A percentile compares a stretch with the other conserved stretches of the same genome.
phyloP scores from a whole-genome alignment of 2,329 filamentous ascomycete species.

The Raffaelea arxii region DNA sequence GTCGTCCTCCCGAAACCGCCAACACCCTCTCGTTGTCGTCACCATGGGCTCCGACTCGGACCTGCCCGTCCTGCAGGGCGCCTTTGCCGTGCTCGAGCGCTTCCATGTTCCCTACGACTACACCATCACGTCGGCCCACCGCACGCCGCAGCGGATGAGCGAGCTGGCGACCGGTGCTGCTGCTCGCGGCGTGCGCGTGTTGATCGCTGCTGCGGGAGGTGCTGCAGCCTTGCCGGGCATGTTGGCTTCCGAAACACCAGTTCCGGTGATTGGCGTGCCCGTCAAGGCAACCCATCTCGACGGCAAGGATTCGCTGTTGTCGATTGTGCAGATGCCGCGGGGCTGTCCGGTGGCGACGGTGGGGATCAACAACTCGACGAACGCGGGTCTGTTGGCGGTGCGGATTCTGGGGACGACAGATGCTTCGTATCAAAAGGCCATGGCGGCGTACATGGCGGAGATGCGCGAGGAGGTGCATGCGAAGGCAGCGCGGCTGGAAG shows the following conservation, averaged over 20 bases:
- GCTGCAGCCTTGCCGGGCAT: constrained; percentile 69
- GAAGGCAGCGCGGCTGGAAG: constrained; percentile 47
- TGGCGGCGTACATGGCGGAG: constrained; percentile 49
- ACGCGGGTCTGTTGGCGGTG: constrained; percentile 34
- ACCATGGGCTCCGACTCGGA: constrained; percentile 83
- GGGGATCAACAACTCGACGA: constrained; percentile 71
- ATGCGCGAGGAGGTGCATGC: constrained; percentile 52
- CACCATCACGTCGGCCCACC: constrained; percentile 71
- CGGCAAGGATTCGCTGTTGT: constrained; percentile 60
- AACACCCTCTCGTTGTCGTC: constrained; percentile 55
- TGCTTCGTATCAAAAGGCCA: constrained; percentile 37
- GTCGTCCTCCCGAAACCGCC: constrained; percentile 15
- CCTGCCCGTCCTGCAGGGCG: constrained; percentile 55
- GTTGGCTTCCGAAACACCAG: constrained; percentile 57
- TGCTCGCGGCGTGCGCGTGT: constrained; percentile 56
- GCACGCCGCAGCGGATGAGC: constrained; percentile 62
- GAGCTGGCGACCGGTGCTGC: constrained; percentile 55
- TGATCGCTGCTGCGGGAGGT: constrained; percentile 68
- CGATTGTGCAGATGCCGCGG: constrained; percentile 67
- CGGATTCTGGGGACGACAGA: constrained; percentile 23
- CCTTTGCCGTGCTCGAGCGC: constrained; percentile 55
- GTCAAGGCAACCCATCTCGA: constrained; percentile 66
- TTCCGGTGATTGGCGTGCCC: constrained; percentile 70
- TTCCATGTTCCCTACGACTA: constrained; percentile 64
- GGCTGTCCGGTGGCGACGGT: constrained; percentile 68